These are phyloP conservation scores for Mycena latifolia DNA, from an alignment of 768 basidiomycete genomes.

Conservation along the genomic window DNA sequence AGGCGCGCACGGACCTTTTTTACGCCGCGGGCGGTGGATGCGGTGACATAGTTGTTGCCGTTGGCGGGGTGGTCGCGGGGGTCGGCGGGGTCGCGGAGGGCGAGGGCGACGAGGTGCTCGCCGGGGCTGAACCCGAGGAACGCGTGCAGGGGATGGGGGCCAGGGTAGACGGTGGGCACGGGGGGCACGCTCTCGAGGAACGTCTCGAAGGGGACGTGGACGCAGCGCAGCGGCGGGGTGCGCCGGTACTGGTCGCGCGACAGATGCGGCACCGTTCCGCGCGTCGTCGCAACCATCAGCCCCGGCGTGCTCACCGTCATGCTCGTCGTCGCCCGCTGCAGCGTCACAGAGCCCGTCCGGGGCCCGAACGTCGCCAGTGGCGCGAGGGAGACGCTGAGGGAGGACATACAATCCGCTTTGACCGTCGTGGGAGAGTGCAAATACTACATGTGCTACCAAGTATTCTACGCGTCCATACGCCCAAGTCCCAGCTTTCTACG, in stretches of 20 bases:
- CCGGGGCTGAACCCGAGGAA: slow-evolving; percentile 69
- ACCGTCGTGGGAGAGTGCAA: neutral
- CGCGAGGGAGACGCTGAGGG: slow-evolving; percentile 7
- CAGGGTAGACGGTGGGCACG: slow-evolving; percentile 69
- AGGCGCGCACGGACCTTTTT: slow-evolving; percentile 49
- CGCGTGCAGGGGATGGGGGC: slow-evolving; percentile 67
- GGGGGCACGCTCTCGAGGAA: slow-evolving; percentile 81
- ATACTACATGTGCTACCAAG: too few relatives aligned
- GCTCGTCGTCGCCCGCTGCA: slow-evolving; percentile 36
- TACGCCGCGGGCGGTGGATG: slow-evolving; percentile 77
- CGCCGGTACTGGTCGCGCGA: slow-evolving; percentile 68
- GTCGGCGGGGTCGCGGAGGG: slow-evolving; percentile 76
- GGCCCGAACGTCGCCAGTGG: slow-evolving; percentile 46
- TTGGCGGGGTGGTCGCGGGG: slow-evolving; percentile 80
- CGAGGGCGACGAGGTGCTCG: slow-evolving; percentile 68
- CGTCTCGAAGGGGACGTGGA: slow-evolving; percentile 82
- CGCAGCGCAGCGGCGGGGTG: slow-evolving; percentile 67
- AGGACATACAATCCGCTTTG: slow-evolving; percentile 1
- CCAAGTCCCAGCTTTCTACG: too few relatives aligned
- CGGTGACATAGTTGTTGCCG: slow-evolving; percentile 67
- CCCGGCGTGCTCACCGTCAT: slow-evolving; percentile 69
- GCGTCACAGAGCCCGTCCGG: slow-evolving; percentile 48
- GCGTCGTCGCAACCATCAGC: slow-evolving; percentile 72
- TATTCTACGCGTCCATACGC: too few relatives aligned
- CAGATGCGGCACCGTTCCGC: slow-evolving; percentile 82